phyloP scores from a whole-genome alignment of 2,329 filamentous ascomycete genomes.

The Pseudocercospora pini-densiflorae region DNA sequence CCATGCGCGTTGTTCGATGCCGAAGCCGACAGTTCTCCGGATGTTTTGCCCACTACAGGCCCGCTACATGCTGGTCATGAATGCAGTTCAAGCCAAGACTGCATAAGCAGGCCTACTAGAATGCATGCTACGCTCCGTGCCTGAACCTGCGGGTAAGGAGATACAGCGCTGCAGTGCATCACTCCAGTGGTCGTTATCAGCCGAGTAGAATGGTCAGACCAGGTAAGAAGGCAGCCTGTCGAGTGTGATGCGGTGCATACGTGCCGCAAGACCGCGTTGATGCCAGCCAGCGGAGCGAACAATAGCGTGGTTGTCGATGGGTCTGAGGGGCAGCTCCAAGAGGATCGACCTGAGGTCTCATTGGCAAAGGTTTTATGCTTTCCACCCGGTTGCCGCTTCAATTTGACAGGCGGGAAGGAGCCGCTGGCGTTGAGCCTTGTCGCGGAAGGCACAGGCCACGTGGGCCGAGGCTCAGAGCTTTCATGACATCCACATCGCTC shows the following conservation, averaged over 20 bases:
- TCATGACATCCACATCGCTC: neutral
- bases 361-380: neutral
- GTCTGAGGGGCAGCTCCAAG: neutral
- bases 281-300: neutral
- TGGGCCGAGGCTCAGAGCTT: neutral
- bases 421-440: conserved; percentile 1
- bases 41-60: neutral
- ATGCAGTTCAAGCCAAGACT: neutral
- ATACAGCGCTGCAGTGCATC: conserved; percentile 1
- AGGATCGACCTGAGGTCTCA: conserved; percentile 1
- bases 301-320: conserved; percentile 8
- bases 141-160: neutral
- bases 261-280: neutral
- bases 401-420: conserved; percentile 8
- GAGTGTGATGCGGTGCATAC: neutral
- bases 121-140: neutral
- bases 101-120: neutral
- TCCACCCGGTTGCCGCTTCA: neutral
- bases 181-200: neutral
- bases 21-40: neutral
- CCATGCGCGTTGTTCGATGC: neutral
- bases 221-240: neutral
- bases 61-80: neutral
- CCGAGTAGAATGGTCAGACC: neutral
- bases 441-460: neutral